These are phyloP conservation scores for Berberis thunbergii DNA, from an alignment of 164 flowering plant species.

Conservation along the genomic window DNA sequence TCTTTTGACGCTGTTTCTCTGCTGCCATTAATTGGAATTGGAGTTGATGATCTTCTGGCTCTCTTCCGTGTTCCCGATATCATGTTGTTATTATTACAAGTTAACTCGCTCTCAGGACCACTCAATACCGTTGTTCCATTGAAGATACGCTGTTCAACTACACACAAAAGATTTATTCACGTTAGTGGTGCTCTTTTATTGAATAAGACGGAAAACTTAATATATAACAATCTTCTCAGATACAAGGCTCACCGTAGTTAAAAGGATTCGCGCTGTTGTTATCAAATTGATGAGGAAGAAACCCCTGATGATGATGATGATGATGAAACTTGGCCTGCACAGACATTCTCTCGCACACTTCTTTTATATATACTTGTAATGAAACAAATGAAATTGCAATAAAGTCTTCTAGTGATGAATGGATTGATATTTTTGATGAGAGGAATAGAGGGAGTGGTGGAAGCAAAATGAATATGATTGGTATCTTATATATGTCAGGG, in stretches of 20 bases:
- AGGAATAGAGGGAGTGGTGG: too few species aligned
- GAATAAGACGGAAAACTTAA: background rate
- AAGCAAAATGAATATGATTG: too few species aligned
- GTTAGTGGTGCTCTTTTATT: too few species aligned
- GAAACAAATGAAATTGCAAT: too few species aligned
- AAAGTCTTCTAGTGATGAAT: too few species aligned
- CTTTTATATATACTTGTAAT: too few species aligned
- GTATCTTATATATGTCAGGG: too few species aligned
- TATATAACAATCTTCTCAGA: background rate
- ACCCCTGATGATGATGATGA: too few species aligned
- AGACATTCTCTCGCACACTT: background rate
- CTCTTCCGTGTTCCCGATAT: constrained; percentile 21
- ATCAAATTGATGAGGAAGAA: too few species aligned
- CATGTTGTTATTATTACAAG: constrained; percentile 12
- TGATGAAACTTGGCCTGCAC: background rate
- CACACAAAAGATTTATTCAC: background rate
- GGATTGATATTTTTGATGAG: too few species aligned
- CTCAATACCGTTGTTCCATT: constrained; percentile 19
- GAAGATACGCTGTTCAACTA: constrained; percentile 7
- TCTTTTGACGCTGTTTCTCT: constrained; percentile 3
- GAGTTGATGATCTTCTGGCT: background rate
- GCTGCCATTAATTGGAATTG: background rate
- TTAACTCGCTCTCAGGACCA: constrained; percentile 25
- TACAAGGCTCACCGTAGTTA: constrained; percentile 1
- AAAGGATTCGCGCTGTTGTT: background rate